Evolutionary conservation across 495 filamentous ascomycete genomes (phyloP), one percentile per base, ranked within the genome.

Genomic region (Evernia prunastri): DNA sequence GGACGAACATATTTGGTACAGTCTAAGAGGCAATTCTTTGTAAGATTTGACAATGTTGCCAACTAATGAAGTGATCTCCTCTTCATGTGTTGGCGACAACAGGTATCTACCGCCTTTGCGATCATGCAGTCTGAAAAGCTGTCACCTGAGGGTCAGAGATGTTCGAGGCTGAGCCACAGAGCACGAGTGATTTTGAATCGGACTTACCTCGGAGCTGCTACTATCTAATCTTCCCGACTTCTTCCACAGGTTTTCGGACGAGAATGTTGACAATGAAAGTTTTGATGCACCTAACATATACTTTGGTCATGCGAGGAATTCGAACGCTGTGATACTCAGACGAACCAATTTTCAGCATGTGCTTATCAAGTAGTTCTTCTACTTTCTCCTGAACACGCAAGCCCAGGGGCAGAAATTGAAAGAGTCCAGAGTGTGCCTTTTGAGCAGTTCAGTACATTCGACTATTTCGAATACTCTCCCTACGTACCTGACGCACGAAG

Each of bases 1-100:
- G 15, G n/a, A 73, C 82, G 73, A 74, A 90, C 89, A 85, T 59
- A 96, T 93, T 72, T 98, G 94, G 71, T 97, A 97, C 3, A 98
- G 81, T 35, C 90, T 82, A 15, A 97, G 70, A 10, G 94, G 94
- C 5, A 97, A 81, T 29, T 90, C 86, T 70, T 91, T 91, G 72
- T 96, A 92, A 4, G 91, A 96, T 57, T 87, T 84, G n/a, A 90
- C 79, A 29, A 87, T 80, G 56, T 79, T 82, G 2, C 84, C 84
- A 4, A 95, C 88, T 17, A 97, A 79, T 0, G 82, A 73, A 0
- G 94, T 98, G 62, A 98, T 92, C 71, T 98, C 94, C 72, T 98
- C 94, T 69, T 98, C 94, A 67, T 98, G 95, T 0, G 94, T 98
- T 3, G 94, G 94, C 4, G 94, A 87, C 23, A 98, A 82, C 33